Conservation (phyloP, 2,329 filamentous ascomycete genomes). For the Lasiodiplodia sp. region DNA sequence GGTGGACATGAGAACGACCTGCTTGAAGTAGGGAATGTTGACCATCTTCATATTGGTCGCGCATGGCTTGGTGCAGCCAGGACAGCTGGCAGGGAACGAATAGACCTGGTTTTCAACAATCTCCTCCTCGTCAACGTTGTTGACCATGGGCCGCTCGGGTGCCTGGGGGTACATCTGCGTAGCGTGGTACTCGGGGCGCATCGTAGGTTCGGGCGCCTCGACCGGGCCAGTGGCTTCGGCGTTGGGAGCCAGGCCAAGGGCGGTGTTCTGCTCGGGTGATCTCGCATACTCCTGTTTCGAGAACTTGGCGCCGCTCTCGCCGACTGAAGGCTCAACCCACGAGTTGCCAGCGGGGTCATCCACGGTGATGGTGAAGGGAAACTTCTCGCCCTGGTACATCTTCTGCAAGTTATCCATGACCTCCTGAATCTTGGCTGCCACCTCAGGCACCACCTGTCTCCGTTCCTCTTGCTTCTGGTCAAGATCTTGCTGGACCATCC, state of each 20-base stretch:
- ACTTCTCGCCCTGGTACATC: constrained; percentile 78
- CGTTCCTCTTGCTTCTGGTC: constrained; percentile 82
- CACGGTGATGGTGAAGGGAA: constrained; percentile 87
- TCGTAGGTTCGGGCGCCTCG: constrained; percentile 63
- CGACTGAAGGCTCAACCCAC: constrained; percentile 87
- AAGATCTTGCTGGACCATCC: constrained; percentile 79
- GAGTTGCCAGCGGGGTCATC: constrained; percentile 96
- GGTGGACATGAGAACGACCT: constrained; percentile 95
- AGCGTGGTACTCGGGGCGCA: constrained; percentile 61
- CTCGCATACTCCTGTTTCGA: constrained; percentile 83
- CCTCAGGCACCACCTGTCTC: constrained; percentile 77
- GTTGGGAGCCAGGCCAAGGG: constrained; percentile 73
- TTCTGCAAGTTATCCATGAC: constrained; percentile 76
- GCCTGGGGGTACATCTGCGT: constrained; percentile 53
- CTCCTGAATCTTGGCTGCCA: constrained; percentile 77
- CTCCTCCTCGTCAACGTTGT: constrained; percentile 69
- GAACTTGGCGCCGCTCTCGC: constrained; percentile 84
- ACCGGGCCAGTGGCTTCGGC: constrained; percentile 45
- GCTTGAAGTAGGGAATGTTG: constrained; percentile 96
- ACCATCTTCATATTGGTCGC: constrained; percentile 99
- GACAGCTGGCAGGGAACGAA: constrained; percentile 88
- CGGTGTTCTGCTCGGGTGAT: constrained; percentile 84
- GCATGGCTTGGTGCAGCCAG: constrained; percentile 85
- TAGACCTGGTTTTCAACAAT: constrained; percentile 94
- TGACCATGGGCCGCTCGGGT: constrained; percentile 45